phyloP scores from a whole-genome alignment of 148 eudicot genomes.

The Arbutus unedo region DNA sequence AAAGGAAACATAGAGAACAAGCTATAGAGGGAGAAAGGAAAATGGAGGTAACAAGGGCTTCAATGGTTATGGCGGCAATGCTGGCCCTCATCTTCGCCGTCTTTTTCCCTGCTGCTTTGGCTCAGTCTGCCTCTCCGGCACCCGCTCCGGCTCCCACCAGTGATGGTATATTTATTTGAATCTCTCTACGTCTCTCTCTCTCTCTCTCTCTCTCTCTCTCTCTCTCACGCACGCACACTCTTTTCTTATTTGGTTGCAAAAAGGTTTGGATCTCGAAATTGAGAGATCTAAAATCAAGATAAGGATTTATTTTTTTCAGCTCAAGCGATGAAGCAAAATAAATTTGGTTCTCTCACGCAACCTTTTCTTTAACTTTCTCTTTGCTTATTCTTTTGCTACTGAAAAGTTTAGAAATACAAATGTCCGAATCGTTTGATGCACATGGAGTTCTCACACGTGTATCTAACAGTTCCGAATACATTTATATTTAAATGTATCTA shows the following conservation, averaged over 20 bases:
- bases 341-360: too few relatives aligned
- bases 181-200: constrained; percentile 1
- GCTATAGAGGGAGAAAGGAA: constrained; percentile 11
- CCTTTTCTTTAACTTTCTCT: too few relatives aligned
- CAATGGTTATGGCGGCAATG: constrained; percentile 35
- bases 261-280: not conserved
- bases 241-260: not conserved
- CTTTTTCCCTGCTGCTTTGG: constrained; percentile 17
- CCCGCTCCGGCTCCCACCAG: constrained; percentile 49
- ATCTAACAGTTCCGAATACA: not conserved
- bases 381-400: too few relatives aligned
- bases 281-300: too few relatives aligned
- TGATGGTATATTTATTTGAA: constrained; percentile 29
- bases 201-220: not conserved
- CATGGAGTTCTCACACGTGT: not conserved
- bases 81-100: constrained; percentile 39
- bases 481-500: not conserved
- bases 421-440: not conserved
- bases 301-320: too few relatives aligned
- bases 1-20: not conserved
- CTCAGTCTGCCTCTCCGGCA: constrained; percentile 46
- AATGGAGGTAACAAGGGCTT: constrained; percentile 44
- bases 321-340: too few relatives aligned
- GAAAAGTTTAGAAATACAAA: too few relatives aligned
- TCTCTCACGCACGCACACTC: not conserved